A percentile compares a stretch with the other conserved stretches of the same genome.
These are phyloP conservation scores for Hyaloperonospora brassicae DNA, from an alignment of 352 stramenopile genomes.

Conservation along the genomic window DNA sequence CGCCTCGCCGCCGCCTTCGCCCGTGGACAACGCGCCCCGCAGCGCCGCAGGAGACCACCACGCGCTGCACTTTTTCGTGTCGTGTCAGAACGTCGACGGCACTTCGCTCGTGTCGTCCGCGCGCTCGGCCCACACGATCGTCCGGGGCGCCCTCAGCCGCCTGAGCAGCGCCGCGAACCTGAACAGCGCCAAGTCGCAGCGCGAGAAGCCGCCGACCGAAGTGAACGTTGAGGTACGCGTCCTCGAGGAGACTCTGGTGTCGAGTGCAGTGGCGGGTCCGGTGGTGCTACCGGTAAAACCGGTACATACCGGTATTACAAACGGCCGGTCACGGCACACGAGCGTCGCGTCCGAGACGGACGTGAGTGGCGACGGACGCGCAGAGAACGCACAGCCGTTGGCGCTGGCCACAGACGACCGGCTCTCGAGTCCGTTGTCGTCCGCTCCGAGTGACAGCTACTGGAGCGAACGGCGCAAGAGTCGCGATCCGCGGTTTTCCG, in stretches of 20 bases:
- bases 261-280: slow-evolving; percentile 6
- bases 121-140: slow-evolving; percentile 60
- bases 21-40: slow-evolving; percentile 2
- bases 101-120: slow-evolving; percentile 37
- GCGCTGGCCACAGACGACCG: slow-evolving; percentile 17
- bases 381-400: slow-evolving; percentile 6
- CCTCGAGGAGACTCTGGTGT: slow-evolving; percentile 39
- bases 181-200: slow-evolving; percentile 35
- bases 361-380: slow-evolving; percentile 7
- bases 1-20: slow-evolving; percentile 1
- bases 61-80: slow-evolving; percentile 63
- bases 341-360: slow-evolving; percentile 11
- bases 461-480: slow-evolving; percentile 66
- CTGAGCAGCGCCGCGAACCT: slow-evolving; percentile 32
- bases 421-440: slow-evolving; percentile 21
- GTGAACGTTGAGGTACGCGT: slow-evolving; percentile 66
- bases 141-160: slow-evolving; percentile 70
- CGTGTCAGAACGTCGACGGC: slow-evolving; percentile 53
- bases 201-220: slow-evolving; percentile 43
- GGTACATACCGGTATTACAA: neutral
- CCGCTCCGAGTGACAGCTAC: slow-evolving; percentile 32
- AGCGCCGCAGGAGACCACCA: slow-evolving; percentile 9
- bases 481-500: slow-evolving; percentile 53
- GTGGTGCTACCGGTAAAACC: slow-evolving; percentile 1
- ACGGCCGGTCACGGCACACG: neutral